phyloP scores from a whole-genome alignment of 2,329 filamentous ascomycete species.

The Penicillium thymicola region DNA sequence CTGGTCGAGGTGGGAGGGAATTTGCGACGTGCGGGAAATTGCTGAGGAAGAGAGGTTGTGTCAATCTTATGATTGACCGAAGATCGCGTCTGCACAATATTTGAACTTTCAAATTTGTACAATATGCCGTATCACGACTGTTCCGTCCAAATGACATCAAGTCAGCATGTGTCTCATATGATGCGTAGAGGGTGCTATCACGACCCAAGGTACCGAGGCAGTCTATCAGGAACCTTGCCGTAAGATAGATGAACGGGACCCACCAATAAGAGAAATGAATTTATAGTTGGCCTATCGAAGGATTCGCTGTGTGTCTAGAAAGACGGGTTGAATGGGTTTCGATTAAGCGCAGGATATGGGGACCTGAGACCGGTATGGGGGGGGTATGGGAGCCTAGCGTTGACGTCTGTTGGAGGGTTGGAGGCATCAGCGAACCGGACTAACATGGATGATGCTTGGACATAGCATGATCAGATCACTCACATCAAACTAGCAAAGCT shows the following conservation, averaged over 20 bases:
- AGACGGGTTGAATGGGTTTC: neutral
- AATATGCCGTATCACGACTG: slow-evolving; percentile 18
- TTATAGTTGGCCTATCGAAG: slow-evolving; percentile 8
- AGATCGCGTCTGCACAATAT: slow-evolving; percentile 3
- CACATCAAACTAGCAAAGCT: slow-evolving; percentile 6
- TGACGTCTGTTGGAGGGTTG: slow-evolving; percentile 3
- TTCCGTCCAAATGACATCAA: slow-evolving; percentile 22
- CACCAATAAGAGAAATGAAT: slow-evolving; percentile 15
- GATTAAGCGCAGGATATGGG: slow-evolving; percentile 14
- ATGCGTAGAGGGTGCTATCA: slow-evolving; percentile 12
- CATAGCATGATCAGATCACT: neutral
- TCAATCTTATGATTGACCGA: slow-evolving; percentile 1
- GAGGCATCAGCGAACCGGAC: slow-evolving; percentile 5
- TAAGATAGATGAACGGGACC: slow-evolving; percentile 17
- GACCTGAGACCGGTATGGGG: slow-evolving; percentile 21
- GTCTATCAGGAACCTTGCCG: slow-evolving; percentile 20
- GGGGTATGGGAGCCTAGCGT: slow-evolving; percentile 11
- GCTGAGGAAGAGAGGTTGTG: slow-evolving; percentile 3
- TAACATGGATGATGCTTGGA: neutral
- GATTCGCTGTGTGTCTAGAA: neutral
- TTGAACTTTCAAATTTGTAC: slow-evolving; percentile 7
- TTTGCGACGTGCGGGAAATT: neutral
- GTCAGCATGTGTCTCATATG: slow-evolving; percentile 23
- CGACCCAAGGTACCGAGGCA: slow-evolving; percentile 22
- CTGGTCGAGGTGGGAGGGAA: neutral